Conservation (phyloP, 768 basidiomycete species). For the Rhodosporidiobolus odoratus region DNA sequence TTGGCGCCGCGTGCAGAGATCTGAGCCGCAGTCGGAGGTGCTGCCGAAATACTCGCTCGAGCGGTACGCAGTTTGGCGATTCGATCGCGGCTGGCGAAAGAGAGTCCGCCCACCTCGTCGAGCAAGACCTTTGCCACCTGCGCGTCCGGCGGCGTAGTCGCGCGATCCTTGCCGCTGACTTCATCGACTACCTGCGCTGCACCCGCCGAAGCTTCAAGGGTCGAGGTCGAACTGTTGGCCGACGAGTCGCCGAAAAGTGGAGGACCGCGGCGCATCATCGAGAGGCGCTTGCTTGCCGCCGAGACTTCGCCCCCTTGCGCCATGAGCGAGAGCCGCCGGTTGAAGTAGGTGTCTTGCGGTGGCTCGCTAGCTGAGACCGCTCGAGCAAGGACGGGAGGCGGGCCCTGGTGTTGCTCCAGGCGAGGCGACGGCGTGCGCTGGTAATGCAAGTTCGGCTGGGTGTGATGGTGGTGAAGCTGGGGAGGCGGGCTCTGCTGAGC, state of each 20-base stretch:
- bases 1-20: not conserved
- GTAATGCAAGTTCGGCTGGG: not conserved
- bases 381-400: not conserved
- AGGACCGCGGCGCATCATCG: conserved; percentile 11
- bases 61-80: conserved; percentile 3
- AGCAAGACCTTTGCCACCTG: not conserved
- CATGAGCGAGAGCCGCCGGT: not conserved
- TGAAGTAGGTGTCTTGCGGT: not conserved
- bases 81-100: conserved; percentile 8
- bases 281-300: conserved; percentile 7
- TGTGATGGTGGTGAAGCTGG: not conserved
- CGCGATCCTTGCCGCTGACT: not conserved
- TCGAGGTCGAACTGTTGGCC: conserved; percentile 1
- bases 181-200: not conserved
- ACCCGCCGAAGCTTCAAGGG: not conserved
- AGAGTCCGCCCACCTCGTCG: not conserved
- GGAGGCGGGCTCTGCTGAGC: not conserved
- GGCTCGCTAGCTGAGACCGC: not conserved
- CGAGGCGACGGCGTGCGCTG: not conserved
- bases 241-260: not conserved
- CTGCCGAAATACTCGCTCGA: conserved; percentile 13
- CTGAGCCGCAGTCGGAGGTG: not conserved
- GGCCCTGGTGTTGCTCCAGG: not conserved
- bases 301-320: not conserved
- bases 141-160: not conserved